Conservation (phyloP, 1,139 yeast species). For the Yamadazyma friedrichii region DNA sequence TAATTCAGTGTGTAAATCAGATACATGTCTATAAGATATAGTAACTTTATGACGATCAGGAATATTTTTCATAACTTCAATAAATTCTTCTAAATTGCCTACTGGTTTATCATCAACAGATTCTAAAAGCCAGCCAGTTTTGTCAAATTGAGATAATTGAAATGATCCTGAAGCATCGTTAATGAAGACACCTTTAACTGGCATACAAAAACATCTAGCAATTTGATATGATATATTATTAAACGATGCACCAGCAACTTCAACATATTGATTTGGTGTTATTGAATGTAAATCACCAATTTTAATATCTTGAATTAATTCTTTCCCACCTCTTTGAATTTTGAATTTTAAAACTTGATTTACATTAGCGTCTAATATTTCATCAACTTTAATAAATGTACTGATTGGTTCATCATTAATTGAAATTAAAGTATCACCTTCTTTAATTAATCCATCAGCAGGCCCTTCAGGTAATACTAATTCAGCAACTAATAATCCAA, state of each 20-base stretch:
- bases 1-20: conserved; percentile 75
- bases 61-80: conserved; percentile 72
- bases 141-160: conserved; percentile 57
- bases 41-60: conserved; percentile 79
- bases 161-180: conserved; percentile 81
- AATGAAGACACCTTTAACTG: conserved; percentile 80
- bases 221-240: conserved; percentile 84
- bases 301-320: conserved; percentile 46
- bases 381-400: conserved; percentile 80
- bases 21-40: conserved; percentile 70
- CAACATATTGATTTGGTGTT: conserved; percentile 79
- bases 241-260: conserved; percentile 84
- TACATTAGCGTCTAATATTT: conserved; percentile 71
- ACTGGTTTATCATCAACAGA: conserved; percentile 75
- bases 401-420: conserved; percentile 66
- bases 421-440: conserved; percentile 82
- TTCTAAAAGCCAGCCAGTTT: conserved; percentile 70
- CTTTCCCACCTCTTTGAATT: conserved; percentile 73
- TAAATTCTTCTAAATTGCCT: conserved; percentile 68
- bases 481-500: conserved; percentile 84
- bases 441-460: conserved; percentile 68
- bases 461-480: conserved; percentile 87
- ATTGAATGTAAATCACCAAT: conserved; percentile 79
- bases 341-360: conserved; percentile 57
- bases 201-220: conserved; percentile 81